Evolutionary conservation across 345 rosid genomes (phyloP).

Genomic region (Eucalyptus regnans): DNA sequence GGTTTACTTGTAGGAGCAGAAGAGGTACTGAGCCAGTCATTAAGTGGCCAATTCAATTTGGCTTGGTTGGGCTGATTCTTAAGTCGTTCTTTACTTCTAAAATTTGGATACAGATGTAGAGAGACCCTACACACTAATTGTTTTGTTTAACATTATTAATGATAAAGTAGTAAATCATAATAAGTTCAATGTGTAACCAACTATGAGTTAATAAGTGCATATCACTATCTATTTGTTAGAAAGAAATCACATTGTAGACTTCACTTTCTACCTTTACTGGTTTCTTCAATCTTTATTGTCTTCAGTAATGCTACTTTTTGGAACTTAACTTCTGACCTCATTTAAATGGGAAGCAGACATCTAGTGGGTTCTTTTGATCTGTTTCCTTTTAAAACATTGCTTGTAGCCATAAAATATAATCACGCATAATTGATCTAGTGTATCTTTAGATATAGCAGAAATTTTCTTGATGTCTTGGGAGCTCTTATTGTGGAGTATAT

Average conservation of each 20-base stretch:
- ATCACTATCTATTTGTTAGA: not conserved
- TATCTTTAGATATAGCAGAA: not conserved
- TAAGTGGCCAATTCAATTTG: not conserved
- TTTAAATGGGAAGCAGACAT: not conserved
- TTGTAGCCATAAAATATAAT: not conserved
- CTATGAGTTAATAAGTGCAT: not conserved
- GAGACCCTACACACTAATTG: not conserved
- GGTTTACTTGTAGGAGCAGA: not conserved
- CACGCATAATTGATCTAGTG: not conserved
- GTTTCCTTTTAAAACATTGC: not conserved
- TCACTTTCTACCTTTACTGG: not conserved
- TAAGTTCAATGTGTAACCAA: not conserved
- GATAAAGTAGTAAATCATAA: not conserved
- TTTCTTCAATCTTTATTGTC: not conserved
- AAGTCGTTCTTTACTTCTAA: not conserved
- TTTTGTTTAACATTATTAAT: not conserved
- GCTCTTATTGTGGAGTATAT: not conserved
- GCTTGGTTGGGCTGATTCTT: not conserved
- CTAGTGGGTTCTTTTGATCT: not conserved
- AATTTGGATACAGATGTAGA: not conserved
- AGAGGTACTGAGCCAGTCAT: not conserved
- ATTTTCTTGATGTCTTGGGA: not conserved
- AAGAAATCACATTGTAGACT: not conserved
- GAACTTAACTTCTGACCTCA: not conserved
- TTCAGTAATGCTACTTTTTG: not conserved